A percentile compares a stretch with the other conserved stretches of the same genome.
Evolutionary conservation across 1,284 basidiomycete genomes (phyloP).

Genomic region (Dichomitus squalens): DNA sequence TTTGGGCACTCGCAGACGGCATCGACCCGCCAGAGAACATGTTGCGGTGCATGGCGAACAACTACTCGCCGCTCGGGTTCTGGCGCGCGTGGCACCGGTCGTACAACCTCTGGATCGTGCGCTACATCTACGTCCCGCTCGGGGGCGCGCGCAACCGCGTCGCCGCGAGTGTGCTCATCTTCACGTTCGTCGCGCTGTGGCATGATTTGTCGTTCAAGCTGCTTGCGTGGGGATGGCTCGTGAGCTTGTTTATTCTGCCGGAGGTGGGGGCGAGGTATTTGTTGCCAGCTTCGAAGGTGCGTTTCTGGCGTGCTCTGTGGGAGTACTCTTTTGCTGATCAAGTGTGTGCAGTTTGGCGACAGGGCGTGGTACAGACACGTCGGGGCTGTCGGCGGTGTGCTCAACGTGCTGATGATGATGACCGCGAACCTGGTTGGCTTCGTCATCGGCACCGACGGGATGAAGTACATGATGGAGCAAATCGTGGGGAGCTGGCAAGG

Average conservation of each 20-base stretch:
- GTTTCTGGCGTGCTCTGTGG: slow-evolving; percentile 24
- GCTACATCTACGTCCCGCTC: slow-evolving; percentile 96
- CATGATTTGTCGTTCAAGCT: slow-evolving; percentile 91
- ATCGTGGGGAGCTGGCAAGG: slow-evolving; percentile 72
- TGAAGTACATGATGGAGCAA: slow-evolving; percentile 68
- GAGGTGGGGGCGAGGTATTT: slow-evolving; percentile 71
- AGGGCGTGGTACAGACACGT: slow-evolving; percentile 85
- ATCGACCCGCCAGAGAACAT: slow-evolving; percentile 98
- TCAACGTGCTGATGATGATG: slow-evolving; percentile 93
- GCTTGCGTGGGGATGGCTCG: slow-evolving; percentile 96
- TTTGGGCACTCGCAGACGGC: slow-evolving; percentile 91
- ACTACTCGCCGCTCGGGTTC: slow-evolving; percentile 92
- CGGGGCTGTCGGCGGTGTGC: slow-evolving; percentile 82
- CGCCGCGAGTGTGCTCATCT: slow-evolving; percentile 79
- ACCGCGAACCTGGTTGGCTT: slow-evolving; percentile 95
- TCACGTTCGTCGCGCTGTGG: slow-evolving; percentile 99
- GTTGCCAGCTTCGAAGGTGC: slow-evolving; percentile 67
- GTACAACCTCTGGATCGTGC: slow-evolving; percentile 95
- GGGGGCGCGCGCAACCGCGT: slow-evolving; percentile 76
- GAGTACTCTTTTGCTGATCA: not conserved
- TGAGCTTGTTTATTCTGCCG: slow-evolving; percentile 89
- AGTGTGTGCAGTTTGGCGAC: slow-evolving; percentile 59
- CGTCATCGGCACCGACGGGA: slow-evolving; percentile 88
- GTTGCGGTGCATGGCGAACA: slow-evolving; percentile 98
- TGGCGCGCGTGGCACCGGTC: slow-evolving; percentile 97